These are phyloP conservation scores for Gnomoniopsis smithogilvyi DNA, from an alignment of 2,329 filamentous ascomycete species.

Conservation along the genomic window DNA sequence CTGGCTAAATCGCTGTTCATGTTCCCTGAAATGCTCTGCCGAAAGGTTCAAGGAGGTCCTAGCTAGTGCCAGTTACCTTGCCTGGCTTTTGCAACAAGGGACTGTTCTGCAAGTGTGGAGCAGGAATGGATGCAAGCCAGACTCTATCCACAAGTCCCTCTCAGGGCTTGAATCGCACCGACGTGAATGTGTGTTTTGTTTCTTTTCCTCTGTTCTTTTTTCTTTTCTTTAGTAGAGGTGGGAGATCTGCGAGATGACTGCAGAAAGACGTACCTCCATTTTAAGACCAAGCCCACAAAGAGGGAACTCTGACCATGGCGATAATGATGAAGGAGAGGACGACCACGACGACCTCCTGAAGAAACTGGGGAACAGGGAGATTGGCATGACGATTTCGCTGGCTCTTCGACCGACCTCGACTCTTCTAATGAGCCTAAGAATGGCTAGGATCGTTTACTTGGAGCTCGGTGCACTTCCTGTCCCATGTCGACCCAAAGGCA, in stretches of 20 bases:
- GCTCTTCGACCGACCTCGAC: neutral
- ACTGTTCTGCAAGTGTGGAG: slow-evolving; percentile 10
- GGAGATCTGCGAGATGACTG: neutral
- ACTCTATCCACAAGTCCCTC: neutral
- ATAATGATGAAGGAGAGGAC: neutral
- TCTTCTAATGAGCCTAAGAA: slow-evolving; percentile 2
- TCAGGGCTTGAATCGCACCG: slow-evolving; percentile 4
- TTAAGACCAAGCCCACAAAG: too few species aligned
- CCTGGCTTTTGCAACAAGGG: too few species aligned
- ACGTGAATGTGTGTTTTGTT: neutral
- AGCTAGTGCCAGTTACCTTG: slow-evolving; percentile 16
- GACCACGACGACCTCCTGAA: neutral
- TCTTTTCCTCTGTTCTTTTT: neutral
- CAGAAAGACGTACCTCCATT: neutral
- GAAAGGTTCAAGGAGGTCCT: slow-evolving; percentile 20
- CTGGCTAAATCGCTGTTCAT: slow-evolving; percentile 12
- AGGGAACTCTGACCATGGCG: too few species aligned
- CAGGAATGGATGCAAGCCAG: slow-evolving; percentile 15
- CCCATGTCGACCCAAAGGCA: slow-evolving; percentile 35
- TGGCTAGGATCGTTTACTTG: slow-evolving; percentile 9
- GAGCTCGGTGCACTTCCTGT: slow-evolving; percentile 18
- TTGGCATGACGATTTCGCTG: neutral
- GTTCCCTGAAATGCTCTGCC: slow-evolving; percentile 17
- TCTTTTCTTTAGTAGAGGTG: too few species aligned
- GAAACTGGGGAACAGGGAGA: neutral